These are phyloP conservation scores for Calonectria naviculata DNA, from an alignment of 2,329 filamentous ascomycete genomes.

Conservation along the genomic window DNA sequence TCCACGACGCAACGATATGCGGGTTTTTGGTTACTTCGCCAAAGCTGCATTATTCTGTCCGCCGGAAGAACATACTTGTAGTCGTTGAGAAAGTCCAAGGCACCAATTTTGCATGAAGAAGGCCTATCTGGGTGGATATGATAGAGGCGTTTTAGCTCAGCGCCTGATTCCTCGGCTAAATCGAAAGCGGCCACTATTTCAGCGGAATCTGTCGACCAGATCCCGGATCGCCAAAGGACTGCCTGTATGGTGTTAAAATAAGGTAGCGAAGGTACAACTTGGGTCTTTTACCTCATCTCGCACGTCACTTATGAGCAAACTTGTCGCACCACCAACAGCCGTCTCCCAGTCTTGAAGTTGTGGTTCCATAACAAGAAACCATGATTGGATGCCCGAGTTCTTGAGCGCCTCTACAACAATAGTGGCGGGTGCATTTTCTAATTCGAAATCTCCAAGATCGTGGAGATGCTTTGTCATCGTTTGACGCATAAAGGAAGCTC, in stretches of 20 bases:
- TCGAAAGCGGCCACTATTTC: slow-evolving; percentile 51
- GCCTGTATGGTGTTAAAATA: slow-evolving; percentile 41
- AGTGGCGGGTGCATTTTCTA: slow-evolving; percentile 9
- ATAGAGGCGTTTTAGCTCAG: slow-evolving; percentile 51
- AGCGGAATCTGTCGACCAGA: slow-evolving; percentile 47
- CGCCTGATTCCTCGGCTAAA: slow-evolving; percentile 39
- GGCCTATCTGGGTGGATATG: slow-evolving; percentile 50
- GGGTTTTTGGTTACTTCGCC: slow-evolving; percentile 35
- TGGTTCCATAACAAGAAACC: slow-evolving; percentile 54
- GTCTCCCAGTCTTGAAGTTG: slow-evolving; percentile 50
- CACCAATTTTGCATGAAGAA: slow-evolving; percentile 53
- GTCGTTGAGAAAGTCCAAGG: slow-evolving; percentile 51
- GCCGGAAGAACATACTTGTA: slow-evolving; percentile 43
- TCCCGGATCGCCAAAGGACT: slow-evolving; percentile 55
- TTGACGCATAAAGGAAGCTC: slow-evolving; percentile 9
- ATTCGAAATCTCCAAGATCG: background rate
- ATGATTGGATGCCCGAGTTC: slow-evolving; percentile 51
- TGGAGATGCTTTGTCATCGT: background rate
- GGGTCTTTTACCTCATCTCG: slow-evolving; percentile 57
- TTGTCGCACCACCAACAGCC: slow-evolving; percentile 43
- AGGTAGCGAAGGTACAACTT: no score
- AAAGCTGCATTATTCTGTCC: slow-evolving; percentile 30
- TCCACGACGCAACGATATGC: slow-evolving; percentile 56
- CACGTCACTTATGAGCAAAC: slow-evolving; percentile 55
- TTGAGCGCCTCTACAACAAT: slow-evolving; percentile 47